A percentile compares a stretch with the other conserved stretches of the same genome.
Conservation (phyloP, 2,329 filamentous ascomycete genomes). For the Monosporascus sp. region DNA sequence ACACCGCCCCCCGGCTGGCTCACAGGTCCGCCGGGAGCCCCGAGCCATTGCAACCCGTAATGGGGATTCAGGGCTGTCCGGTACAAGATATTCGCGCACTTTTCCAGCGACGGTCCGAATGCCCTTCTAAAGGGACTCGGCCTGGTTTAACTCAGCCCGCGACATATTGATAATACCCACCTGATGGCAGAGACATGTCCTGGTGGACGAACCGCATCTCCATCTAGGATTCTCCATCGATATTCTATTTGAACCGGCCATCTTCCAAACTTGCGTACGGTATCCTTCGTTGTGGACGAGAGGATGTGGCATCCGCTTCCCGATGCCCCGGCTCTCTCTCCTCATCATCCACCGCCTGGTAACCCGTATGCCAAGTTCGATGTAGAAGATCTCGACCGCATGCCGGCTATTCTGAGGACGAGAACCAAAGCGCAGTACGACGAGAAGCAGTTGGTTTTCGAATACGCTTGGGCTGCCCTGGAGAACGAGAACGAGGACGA, state of each 20-base stretch:
- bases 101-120: background rate
- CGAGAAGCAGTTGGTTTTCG: background rate
- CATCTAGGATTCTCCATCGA: background rate
- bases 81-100: background rate
- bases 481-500: background rate
- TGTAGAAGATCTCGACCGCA: background rate
- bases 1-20: background rate
- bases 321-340: background rate
- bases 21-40: background rate
- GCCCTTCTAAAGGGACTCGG: background rate
- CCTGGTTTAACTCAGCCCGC: background rate
- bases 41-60: background rate
- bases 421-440: background rate
- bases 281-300: background rate
- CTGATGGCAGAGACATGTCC: background rate
- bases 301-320: background rate
- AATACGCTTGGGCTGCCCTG: background rate
- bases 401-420: background rate
- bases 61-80: background rate
- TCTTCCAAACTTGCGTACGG: background rate
- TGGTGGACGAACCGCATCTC: background rate
- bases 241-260: background rate
- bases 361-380: background rate
- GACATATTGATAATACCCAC: background rate
- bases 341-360: background rate